Base-by-base conservation (phyloP, 129 eudicot genomes). In the Scalesia atractyloides region DNA sequence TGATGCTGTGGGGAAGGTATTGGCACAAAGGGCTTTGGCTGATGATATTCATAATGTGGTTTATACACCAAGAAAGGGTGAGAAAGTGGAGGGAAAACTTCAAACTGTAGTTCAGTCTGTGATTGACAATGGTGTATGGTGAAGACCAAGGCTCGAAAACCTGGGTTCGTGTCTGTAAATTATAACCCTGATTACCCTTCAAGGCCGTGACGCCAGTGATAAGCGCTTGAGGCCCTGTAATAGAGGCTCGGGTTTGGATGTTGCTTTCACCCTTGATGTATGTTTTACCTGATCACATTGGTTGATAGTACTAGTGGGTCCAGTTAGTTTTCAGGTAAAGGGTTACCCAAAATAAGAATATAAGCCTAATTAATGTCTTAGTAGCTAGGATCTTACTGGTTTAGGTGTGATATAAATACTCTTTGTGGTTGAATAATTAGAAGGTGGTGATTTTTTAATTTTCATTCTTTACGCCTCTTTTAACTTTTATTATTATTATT, bases 41-140 rank as follows among this genome's bases (percentile, higher is more conserved):
- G 98, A 92, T 87, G 98, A 92, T 74, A 92, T 89, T 51, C 95
- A 89, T 76, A 88, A 92, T 78, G 95, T 86, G 64, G 85, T 92
- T 75, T 89, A 83, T 69, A 87, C 88, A 19, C 98, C 98, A 16
- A 78, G 96, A 76, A 87, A 84, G 66, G 96, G 92, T 43, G 98
- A 89, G 33, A 89, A 79, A 80, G 59, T 89, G 81, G 96, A 89
- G 66, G 96, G 98, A 26, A 92, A 92, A 58, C 88, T 92, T 82
- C 84, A 80, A 75, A 59, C 50, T 80, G 95, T 92, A 15, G 88
- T 92, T 64, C 75, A 89, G 47, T 73, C 96, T 30, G 68, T 92
- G 11, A 79, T 84, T 4, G 78, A 78, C 53, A 83, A 82, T 44
- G 97, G 97, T 9, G 65, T 93, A 33, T 39, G 76, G 70, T 95